Base-by-base conservation (phyloP, 2,329 filamentous ascomycete species). In the Periconia digitata region DNA sequence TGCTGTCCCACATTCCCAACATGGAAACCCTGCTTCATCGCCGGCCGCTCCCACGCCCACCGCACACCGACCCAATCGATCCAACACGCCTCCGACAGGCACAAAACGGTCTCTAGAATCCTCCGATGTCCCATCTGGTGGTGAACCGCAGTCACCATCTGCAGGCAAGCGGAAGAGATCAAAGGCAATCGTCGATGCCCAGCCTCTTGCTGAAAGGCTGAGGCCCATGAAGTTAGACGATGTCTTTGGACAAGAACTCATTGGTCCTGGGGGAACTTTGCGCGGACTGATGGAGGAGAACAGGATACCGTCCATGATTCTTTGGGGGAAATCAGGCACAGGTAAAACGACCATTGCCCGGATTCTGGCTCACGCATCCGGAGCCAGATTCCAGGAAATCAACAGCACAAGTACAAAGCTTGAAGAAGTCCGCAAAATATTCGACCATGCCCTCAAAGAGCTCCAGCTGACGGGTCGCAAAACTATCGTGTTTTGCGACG, bases 401-500 rank as follows among this genome's bases (percentile, higher is more conserved):
- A 96, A 96, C 72, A 92, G 90, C 53, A 96, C 92, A 2, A 91
- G 85, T 58, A 87, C 86, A 6, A 92, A 92, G 1, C 89, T 97
- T 16, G 85, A 82, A 20, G 92, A 97, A 69, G 92, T 88, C 79
- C 96, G 96, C 74, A 94, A 91, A 76, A 80, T 96, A 46, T 96
- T 97, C 63, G 76, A 79, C 18, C 91, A 96, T 58, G 92, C 94
- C 0, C 84, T 83, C 50, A 89, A 85, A 62, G 94, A 97, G 68
- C 74, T 91, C 40, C 76, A 79, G 1, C 76, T 97, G 43, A 95
- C 90, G 0, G 92, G 92, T 1, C 82, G 91, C 52, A 92, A 89
- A 74, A 97, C 94, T 0, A 95, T 99, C 55, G 85, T 99, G 55
- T 99, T 99, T 70, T 96, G 92, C 74, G 94, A 99, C 74, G 94